Percentiles rank a stretch among this genome's conserved stretches.
phyloP scores from a whole-genome alignment of 495 filamentous ascomycete species.

The Bryoglossum gracile region DNA sequence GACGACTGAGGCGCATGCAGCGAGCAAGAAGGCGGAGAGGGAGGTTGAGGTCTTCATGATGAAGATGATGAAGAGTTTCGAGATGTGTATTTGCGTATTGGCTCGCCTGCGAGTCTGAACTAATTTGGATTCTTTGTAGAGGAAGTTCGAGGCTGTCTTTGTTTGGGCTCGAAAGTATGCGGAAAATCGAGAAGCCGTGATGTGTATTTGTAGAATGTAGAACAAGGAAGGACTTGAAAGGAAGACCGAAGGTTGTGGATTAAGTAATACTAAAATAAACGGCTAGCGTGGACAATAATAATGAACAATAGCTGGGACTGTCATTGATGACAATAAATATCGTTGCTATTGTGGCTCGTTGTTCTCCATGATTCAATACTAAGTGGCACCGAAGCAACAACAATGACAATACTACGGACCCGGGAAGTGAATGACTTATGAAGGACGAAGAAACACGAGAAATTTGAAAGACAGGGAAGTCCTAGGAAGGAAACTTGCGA shows the following conservation, averaged over 20 bases:
- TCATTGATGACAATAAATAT: conserved; percentile 2
- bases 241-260: background rate
- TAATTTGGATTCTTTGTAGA: background rate
- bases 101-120: conserved; percentile 11
- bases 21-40: conserved; percentile 1
- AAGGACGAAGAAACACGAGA: conserved; percentile 4
- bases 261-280: conserved; percentile 16
- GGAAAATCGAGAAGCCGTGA: background rate
- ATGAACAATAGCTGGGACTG: conserved; percentile 4
- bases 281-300: conserved; percentile 20
- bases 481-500: too few species aligned
- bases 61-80: background rate
- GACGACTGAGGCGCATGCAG: conserved; percentile 1
- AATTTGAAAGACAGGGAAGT: conserved; percentile 2
- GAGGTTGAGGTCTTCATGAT: conserved; percentile 4
- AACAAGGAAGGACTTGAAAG: background rate
- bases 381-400: conserved; percentile 1
- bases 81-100: background rate
- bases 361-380: conserved; percentile 17
- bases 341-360: conserved; percentile 1
- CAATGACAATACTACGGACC: conserved; percentile 8
- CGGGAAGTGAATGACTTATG: too few species aligned
- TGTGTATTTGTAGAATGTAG: conserved; percentile 1
- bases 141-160: background rate
- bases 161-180: background rate